A percentile compares a stretch with the other conserved stretches of the same genome.
Evolutionary conservation across 2,329 filamentous ascomycete genomes (phyloP).

Genomic region (Leptodontidium sp.): DNA sequence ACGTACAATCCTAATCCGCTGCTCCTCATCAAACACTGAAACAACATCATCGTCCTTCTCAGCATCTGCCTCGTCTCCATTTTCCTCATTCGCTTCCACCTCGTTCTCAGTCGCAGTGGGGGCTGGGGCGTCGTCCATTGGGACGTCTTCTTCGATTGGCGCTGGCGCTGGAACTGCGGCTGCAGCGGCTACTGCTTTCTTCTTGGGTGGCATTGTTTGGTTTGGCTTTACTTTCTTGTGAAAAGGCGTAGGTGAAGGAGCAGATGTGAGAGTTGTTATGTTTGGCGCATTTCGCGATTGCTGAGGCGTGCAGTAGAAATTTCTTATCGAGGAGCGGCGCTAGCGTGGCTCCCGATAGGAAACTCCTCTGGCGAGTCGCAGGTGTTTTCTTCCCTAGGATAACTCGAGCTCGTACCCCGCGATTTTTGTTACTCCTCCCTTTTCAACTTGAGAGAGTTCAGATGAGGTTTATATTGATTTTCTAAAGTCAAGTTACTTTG

Average conservation of each 20-base stretch:
- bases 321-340: constrained; percentile 20
- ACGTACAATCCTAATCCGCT: constrained; percentile 43
- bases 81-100: background rate
- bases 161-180: constrained; percentile 24
- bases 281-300: constrained; percentile 19
- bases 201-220: constrained; percentile 39
- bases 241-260: background rate
- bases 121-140: constrained; percentile 40
- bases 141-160: constrained; percentile 35
- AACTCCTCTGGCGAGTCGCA: too few species aligned
- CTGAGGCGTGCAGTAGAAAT: constrained; percentile 18
- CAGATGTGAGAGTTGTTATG: constrained; percentile 8
- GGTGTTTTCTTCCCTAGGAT: background rate
- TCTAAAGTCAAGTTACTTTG: too few species aligned
- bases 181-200: constrained; percentile 31
- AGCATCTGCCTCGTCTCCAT: constrained; percentile 21
- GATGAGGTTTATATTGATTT: too few species aligned
- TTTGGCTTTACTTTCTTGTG: background rate
- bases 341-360: constrained; percentile 3
- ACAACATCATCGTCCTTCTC: background rate
- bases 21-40: constrained; percentile 32
- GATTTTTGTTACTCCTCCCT: background rate
- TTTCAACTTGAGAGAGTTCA: too few species aligned
- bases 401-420: background rate
- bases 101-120: constrained; percentile 20